These are phyloP conservation scores for Wickerhamomyces chaumierensis DNA, from an alignment of 805 yeast species.

Conservation along the genomic window DNA sequence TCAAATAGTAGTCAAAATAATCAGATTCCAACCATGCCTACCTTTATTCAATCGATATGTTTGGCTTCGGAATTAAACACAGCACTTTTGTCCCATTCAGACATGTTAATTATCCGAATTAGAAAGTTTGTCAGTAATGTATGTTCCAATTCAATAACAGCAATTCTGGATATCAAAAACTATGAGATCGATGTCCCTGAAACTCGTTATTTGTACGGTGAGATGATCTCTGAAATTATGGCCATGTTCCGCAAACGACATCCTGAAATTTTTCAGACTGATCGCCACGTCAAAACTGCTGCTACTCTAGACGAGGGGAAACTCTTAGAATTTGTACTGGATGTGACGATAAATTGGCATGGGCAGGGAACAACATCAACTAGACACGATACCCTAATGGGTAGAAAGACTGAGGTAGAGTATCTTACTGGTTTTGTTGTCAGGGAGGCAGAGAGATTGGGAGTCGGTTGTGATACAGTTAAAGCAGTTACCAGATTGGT, in stretches of 20 bases:
- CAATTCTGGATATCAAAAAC: conserved; percentile 65
- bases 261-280: conserved; percentile 23
- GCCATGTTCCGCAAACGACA: conserved; percentile 19
- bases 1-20: conserved; percentile 10
- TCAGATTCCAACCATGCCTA: conserved; percentile 20
- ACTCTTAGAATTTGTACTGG: conserved; percentile 25
- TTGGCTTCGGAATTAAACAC: conserved; percentile 21
- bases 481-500: conserved; percentile 23
- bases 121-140: conserved; percentile 72
- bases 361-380: conserved; percentile 42
- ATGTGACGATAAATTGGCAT: conserved; percentile 33
- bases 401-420: conserved; percentile 63
- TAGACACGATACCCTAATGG: conserved; percentile 41
- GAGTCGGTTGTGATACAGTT: conserved; percentile 22
- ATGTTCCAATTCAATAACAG: conserved; percentile 76
- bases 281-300: conserved; percentile 15
- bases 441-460: conserved; percentile 35
- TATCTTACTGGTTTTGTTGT: conserved; percentile 77
- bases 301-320: conserved; percentile 19
- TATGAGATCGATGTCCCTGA: conserved; percentile 54
- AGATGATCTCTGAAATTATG: conserved; percentile 24
- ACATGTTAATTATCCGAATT: conserved; percentile 47
- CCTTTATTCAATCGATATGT: too few species aligned
- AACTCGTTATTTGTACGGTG: conserved; percentile 26
- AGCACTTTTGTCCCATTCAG: conserved; percentile 29